phyloP scores from a whole-genome alignment of 257 asterid genomes.

The Solanum okadae region DNA sequence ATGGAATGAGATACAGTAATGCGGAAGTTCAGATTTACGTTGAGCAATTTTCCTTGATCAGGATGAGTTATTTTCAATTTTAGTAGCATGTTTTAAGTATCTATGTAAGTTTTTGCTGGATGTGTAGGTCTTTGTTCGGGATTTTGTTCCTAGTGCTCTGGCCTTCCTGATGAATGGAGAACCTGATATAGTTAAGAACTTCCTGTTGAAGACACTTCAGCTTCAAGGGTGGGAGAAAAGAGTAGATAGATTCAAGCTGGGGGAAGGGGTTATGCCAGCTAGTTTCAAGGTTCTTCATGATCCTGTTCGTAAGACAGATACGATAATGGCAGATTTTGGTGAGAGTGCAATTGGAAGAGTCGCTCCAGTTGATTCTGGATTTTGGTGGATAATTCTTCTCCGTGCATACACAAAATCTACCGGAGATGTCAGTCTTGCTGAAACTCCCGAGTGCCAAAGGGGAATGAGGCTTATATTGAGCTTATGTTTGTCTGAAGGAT shows the following conservation, averaged over 20 bases:
- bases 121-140: slow-evolving; percentile 64
- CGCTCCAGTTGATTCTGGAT: slow-evolving; percentile 83
- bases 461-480: slow-evolving; percentile 67
- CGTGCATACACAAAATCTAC: slow-evolving; percentile 82
- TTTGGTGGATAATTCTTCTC: slow-evolving; percentile 84
- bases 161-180: slow-evolving; percentile 76
- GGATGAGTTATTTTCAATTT: background rate
- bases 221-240: slow-evolving; percentile 79
- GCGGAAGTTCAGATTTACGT: background rate
- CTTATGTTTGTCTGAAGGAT: slow-evolving; percentile 66
- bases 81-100: background rate
- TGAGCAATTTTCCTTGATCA: background rate
- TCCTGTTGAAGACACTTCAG: slow-evolving; percentile 61
- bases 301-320: slow-evolving; percentile 52
- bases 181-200: slow-evolving; percentile 66
- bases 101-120: background rate
- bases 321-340: slow-evolving; percentile 67
- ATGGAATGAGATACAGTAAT: background rate
- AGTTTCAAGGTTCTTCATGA: slow-evolving; percentile 76
- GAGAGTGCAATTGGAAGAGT: slow-evolving; percentile 84
- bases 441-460: slow-evolving; percentile 69
- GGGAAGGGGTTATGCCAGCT: slow-evolving; percentile 77
- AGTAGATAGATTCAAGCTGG: slow-evolving; percentile 68
- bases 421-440: slow-evolving; percentile 52
- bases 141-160: slow-evolving; percentile 71